Evolutionary conservation across 1,284 basidiomycete species (phyloP), one percentile per base, ranked within the genome.

Genomic region (Irpex sp.): DNA sequence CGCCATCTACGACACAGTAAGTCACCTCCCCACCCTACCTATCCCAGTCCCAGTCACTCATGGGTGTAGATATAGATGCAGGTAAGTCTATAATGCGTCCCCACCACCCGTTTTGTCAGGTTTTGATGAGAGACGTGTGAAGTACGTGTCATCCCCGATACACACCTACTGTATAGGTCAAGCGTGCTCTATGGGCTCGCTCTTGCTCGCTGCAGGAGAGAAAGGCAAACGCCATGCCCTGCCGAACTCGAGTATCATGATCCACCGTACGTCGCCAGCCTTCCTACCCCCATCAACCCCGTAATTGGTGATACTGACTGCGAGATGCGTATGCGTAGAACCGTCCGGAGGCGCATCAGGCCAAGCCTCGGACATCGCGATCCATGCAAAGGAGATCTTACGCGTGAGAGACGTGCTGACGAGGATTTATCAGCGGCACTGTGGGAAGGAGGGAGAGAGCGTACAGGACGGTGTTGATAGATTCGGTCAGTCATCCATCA

Each of bases 131-230:
- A 21, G 5, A 70, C 33, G 13, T 33, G 21, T 19, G 17, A 77
- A 95, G 88, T 97, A 97, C 75, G 91, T 97, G 66, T 91, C 92
- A 15, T 89, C 92, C 55, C 93, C 94, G 0, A 95, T 97, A 67
- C 94, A 97, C 74, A 97, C 95, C 0, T 97, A 96, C 77, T 95
- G 94, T 72, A 83, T 97, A 59, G 95, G 95, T 9, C 89, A 95
- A 75, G 95, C 95, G 19, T 93, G 92, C 64, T 94, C 91, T 49
- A 97, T 97, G 95, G 95, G 93, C 2, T 95, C 93, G 55, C 81
- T 97, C 57, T 83, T 97, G 17, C 83, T 97, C 5, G 91, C 92
- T 4, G 93, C 92, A 58, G 94, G 92, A 77, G 92, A 91, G 77
- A 87, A 82, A 67, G 95, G 94, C 19, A 93, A 95, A 75, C 83